Conservation (phyloP, 1,284 basidiomycete genomes). For the Jaminaea rosea region DNA sequence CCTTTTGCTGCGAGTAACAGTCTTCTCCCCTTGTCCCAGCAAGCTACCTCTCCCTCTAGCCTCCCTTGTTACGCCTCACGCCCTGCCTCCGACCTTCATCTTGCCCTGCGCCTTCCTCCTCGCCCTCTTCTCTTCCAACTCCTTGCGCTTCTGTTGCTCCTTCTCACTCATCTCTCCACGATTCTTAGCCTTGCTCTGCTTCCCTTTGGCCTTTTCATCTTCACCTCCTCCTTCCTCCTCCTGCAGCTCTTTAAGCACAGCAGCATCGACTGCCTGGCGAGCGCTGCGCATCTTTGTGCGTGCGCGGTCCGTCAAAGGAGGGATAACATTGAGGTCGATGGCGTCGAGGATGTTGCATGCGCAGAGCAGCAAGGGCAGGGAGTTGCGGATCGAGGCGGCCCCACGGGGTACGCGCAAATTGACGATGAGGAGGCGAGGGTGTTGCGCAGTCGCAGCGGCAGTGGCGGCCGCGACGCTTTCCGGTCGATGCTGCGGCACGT, state of each 20-base stretch:
- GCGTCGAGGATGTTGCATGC: slow-evolving; percentile 41
- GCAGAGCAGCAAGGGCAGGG: slow-evolving; percentile 27
- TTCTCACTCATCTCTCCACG: slow-evolving; percentile 36
- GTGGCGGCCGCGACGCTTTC: slow-evolving; percentile 3
- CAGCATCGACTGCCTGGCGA: slow-evolving; percentile 27
- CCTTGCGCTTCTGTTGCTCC: slow-evolving; percentile 42
- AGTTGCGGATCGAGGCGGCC: slow-evolving; percentile 10
- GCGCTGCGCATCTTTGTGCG: slow-evolving; percentile 30
- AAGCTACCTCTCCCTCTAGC: background rate
- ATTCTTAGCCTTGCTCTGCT: slow-evolving; percentile 36
- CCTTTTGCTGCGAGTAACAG: too few species aligned
- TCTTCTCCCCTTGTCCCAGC: background rate
- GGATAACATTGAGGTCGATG: slow-evolving; percentile 22
- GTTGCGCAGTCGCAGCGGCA: background rate
- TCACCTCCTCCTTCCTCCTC: slow-evolving; percentile 27
- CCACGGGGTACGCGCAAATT: slow-evolving; percentile 30
- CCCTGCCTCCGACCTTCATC: slow-evolving; percentile 1
- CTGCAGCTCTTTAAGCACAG: slow-evolving; percentile 21
- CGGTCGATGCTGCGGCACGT: slow-evolving; percentile 29
- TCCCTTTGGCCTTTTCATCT: slow-evolving; percentile 28
- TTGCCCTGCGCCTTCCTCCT: slow-evolving; percentile 30
- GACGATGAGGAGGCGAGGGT: slow-evolving; percentile 23
- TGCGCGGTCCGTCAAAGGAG: slow-evolving; percentile 22
- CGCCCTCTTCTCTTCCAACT: slow-evolving; percentile 38
- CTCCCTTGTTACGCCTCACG: background rate